These are phyloP conservation scores for Fusarium proliferatum DNA, from an alignment of 2,329 filamentous ascomycete genomes.

Conservation along the genomic window DNA sequence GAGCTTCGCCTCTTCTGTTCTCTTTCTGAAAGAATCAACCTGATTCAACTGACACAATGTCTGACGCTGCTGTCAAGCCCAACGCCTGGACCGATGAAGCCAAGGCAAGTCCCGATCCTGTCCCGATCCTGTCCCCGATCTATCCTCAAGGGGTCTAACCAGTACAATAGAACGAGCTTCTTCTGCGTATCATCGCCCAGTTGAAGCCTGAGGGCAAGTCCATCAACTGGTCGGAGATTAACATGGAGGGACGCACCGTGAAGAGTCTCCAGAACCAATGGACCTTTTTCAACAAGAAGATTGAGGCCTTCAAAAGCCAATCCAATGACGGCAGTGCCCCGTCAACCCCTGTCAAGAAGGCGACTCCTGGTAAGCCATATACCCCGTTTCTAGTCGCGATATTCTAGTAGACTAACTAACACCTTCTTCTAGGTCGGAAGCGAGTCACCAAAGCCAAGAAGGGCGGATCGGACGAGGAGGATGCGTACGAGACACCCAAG, in stretches of 20 bases:
- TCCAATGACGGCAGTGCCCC: conserved; percentile 6
- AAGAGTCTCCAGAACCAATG: conserved; percentile 54
- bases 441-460: conserved; percentile 28
- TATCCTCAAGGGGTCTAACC: neutral
- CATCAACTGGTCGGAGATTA: conserved; percentile 51
- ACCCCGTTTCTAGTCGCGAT: no score
- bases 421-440: conserved; percentile 38
- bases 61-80: conserved; percentile 29
- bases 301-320: conserved; percentile 50
- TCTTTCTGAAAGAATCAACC: neutral
- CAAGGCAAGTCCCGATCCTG: conserved; percentile 45
- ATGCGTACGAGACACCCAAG: conserved; percentile 9
- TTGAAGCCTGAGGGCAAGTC: conserved; percentile 47
- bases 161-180: conserved; percentile 47
- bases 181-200: conserved; percentile 51
- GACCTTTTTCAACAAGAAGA: conserved; percentile 51
- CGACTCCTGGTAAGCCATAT: conserved; percentile 27
- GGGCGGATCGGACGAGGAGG: neutral
- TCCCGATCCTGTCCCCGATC: neutral
- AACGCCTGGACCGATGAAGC: conserved; percentile 54
- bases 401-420: conserved; percentile 3
- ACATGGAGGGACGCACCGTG: conserved; percentile 52
- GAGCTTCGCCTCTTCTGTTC: neutral
- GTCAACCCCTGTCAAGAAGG: conserved; percentile 37
- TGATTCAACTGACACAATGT: conserved; percentile 35